Evolutionary conservation across 2,329 filamentous ascomycete genomes (phyloP), one percentile per base, ranked within the genome.

Genomic region (Hypoxylon sp.): DNA sequence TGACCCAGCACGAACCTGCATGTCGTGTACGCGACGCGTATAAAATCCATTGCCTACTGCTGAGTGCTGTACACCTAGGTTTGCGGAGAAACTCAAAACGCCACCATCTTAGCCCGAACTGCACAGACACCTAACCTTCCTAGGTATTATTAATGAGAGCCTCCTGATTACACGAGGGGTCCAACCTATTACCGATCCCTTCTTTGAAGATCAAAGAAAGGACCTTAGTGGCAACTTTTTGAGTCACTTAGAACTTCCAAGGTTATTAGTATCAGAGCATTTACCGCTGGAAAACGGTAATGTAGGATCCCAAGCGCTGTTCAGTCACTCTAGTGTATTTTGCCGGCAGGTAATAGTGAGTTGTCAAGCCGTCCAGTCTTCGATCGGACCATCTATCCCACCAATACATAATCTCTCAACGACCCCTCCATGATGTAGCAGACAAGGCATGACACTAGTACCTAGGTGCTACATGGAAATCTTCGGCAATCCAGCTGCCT

Each of bases 361-460:
- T 58, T 66, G 63, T 55, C 62, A 59, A 68, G 17, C 17, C 50
- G 42, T 62, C 33, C 25, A 25, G 25, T 25, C 40, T 56, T 53
- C 53, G 27, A 61, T 71, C 68, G 62, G 63, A 66, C 68, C 65
- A 71, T 61, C 31, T 49, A 58, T 42, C 64, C 65, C 37, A 53
- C 63, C 44, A 57, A 61, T 44, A n/a, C n/a, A n/a, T n/a, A n/a
- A 57, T 61, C 35, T 50, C 33, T 50, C 33, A 44, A 50, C 59
- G 35, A 69, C 69, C 69, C 69, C 69, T 69, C 69, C 66, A 69
- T 68, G 59, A 65, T 63, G 59, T 66, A 64, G 60, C n/a, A 65
- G 51, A 58, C 63, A 62, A 48, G 48, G 27, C 22, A 70, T 49
- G 44, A 35, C 57, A 50, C 62, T 58, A 64, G 55, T 30, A 44